phyloP scores from a whole-genome alignment of 2,329 filamentous ascomycete species.

The Leptographium galeiforme region DNA sequence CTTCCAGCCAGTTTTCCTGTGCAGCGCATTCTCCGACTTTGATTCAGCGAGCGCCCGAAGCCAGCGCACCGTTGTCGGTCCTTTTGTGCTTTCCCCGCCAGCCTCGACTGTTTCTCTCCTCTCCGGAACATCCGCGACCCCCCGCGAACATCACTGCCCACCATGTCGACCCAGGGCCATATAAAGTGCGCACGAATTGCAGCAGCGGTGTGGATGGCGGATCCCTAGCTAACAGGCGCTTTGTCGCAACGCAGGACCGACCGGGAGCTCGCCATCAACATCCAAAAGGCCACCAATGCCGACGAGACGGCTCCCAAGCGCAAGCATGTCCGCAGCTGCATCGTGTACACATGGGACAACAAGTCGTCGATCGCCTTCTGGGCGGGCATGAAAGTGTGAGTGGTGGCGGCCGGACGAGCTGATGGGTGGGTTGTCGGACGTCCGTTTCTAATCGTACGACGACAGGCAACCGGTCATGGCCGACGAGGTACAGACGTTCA shows the following conservation, averaged over 20 bases:
- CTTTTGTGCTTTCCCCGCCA: neutral
- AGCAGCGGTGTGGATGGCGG: neutral
- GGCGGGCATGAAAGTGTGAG: slow-evolving; percentile 91
- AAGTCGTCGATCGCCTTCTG: slow-evolving; percentile 92
- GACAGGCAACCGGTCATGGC: slow-evolving; percentile 86
- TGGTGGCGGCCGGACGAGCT: neutral
- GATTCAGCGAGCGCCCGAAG: too few relatives aligned
- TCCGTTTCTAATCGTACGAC: too few relatives aligned
- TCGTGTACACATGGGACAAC: slow-evolving; percentile 99
- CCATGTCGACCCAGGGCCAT: slow-evolving; percentile 11
- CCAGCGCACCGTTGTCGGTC: too few relatives aligned
- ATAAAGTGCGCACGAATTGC: slow-evolving; percentile 8
- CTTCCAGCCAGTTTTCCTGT: too few relatives aligned
- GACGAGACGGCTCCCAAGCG: slow-evolving; percentile 57
- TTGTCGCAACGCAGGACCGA: slow-evolving; percentile 38
- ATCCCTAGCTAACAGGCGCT: neutral
- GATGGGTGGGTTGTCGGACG: neutral
- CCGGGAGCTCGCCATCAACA: slow-evolving; percentile 55
- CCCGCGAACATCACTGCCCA: slow-evolving; percentile 2
- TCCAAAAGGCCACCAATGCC: slow-evolving; percentile 54
- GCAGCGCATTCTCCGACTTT: too few relatives aligned
- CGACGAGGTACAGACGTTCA: slow-evolving; percentile 98
- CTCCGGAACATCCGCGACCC: neutral
- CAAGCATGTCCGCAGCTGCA: slow-evolving; percentile 96
- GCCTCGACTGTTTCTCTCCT: neutral